Conservation (phyloP, 2,329 filamentous ascomycete species). For the Exophiala phaeomuriformis region DNA sequence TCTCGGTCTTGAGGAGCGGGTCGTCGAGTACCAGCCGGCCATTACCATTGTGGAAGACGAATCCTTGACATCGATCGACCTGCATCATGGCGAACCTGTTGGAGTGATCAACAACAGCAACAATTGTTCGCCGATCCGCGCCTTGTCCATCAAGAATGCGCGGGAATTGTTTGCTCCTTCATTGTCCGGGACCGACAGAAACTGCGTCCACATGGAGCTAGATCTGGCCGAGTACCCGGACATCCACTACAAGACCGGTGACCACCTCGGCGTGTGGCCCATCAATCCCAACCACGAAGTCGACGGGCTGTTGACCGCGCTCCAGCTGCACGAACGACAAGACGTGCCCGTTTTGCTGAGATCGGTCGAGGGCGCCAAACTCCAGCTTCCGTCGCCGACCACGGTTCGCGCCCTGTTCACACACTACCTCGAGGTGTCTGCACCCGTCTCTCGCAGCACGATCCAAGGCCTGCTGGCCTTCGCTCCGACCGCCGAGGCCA, state of each 20-base stretch:
- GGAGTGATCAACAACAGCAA: not conserved
- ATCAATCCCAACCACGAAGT: slow-evolving; percentile 36
- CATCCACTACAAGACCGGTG: slow-evolving; percentile 37
- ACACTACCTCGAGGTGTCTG: slow-evolving; percentile 89
- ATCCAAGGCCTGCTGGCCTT: slow-evolving; percentile 74
- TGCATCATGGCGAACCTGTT: slow-evolving; percentile 43
- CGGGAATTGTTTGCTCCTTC: slow-evolving; percentile 72
- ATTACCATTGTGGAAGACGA: slow-evolving; percentile 58
- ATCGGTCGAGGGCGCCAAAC: slow-evolving; percentile 19
- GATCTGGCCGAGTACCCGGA: slow-evolving; percentile 38
- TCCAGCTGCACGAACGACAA: slow-evolving; percentile 28
- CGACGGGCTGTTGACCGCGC: slow-evolving; percentile 28
- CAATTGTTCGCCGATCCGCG: slow-evolving; percentile 63
- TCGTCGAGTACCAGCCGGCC: slow-evolving; percentile 80
- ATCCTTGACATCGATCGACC: slow-evolving; percentile 28
- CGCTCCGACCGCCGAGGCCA: slow-evolving; percentile 63
- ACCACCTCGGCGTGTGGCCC: slow-evolving; percentile 38
- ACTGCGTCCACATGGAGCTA: slow-evolving; percentile 37
- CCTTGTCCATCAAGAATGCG: slow-evolving; percentile 74
- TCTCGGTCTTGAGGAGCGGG: slow-evolving; percentile 78
- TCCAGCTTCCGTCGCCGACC: slow-evolving; percentile 84
- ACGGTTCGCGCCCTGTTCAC: slow-evolving; percentile 78
- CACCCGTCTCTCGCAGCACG: slow-evolving; percentile 83
- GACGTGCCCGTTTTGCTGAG: slow-evolving; percentile 25
- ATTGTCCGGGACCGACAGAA: slow-evolving; percentile 36